phyloP scores from a whole-genome alignment of 441 rosid species.

The Gossypium trilobum region DNA sequence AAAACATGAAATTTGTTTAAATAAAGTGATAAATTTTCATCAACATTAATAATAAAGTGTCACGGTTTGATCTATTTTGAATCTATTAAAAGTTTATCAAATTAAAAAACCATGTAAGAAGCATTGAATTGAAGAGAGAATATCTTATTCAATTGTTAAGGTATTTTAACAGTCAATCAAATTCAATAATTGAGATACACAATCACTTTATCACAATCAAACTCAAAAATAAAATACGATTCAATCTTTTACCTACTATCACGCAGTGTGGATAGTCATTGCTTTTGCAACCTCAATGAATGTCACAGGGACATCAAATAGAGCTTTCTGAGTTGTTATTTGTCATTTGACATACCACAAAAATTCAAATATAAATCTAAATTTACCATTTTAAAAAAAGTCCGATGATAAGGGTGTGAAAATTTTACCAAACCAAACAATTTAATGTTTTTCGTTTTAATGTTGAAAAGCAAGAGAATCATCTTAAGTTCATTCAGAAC shows the following conservation, averaged over 20 bases:
- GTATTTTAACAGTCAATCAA: neutral
- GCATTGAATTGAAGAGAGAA: neutral
- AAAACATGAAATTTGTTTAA: neutral
- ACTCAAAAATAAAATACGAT: too few species aligned
- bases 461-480: neutral
- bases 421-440: neutral
- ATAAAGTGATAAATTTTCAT: neutral
- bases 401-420: neutral
- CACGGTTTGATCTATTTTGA: neutral
- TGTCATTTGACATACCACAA: neutral
- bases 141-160: neutral
- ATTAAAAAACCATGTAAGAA: neutral
- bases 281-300: neutral
- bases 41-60: too few species aligned
- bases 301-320: neutral
- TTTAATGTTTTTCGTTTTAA: neutral
- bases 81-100: neutral
- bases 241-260: neutral
- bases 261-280: neutral
- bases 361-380: neutral
- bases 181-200: too few species aligned
- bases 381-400: neutral
- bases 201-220: too few species aligned
- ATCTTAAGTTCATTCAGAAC: neutral
- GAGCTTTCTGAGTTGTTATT: neutral